Conservation (phyloP, 2,329 filamentous ascomycete genomes). For the Nothophoma quercina region DNA sequence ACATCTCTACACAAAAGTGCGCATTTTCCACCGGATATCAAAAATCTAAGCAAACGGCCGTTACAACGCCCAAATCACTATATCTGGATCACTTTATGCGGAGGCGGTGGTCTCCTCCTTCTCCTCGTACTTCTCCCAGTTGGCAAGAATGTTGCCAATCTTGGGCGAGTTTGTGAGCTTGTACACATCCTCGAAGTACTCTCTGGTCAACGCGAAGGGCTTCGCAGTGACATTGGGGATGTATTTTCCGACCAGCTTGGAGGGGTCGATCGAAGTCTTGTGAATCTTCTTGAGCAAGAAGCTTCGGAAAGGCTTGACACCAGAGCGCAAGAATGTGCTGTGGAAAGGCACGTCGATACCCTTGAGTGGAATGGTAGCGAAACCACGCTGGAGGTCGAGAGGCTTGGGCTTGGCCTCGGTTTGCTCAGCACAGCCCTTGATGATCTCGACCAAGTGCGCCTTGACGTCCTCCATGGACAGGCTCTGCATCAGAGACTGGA, state of each 20-base stretch:
- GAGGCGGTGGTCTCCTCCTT: constrained; percentile 40
- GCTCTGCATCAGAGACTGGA: constrained; percentile 87
- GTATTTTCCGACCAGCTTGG: constrained; percentile 97
- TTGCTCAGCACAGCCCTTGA: constrained; percentile 83
- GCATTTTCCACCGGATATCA: constrained; percentile 23
- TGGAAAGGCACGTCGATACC: constrained; percentile 99
- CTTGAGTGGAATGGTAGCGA: constrained; percentile 94
- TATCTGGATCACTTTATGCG: constrained; percentile 17
- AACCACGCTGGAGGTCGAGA: constrained; percentile 89
- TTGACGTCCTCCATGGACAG: constrained; percentile 91
- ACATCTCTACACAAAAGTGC: neutral
- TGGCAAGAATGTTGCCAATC: constrained; percentile 82
- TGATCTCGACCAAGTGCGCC: constrained; percentile 87
- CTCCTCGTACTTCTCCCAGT: constrained; percentile 66
- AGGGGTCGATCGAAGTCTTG: constrained; percentile 97
- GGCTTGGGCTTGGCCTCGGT: constrained; percentile 89
- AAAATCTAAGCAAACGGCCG: constrained; percentile 19
- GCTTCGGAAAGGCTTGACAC: constrained; percentile 97
- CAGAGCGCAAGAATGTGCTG: constrained; percentile 95
- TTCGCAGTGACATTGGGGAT: constrained; percentile 98
- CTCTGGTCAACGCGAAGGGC: constrained; percentile 94
- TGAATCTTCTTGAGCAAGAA: constrained; percentile 99
- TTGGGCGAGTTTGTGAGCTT: constrained; percentile 82
- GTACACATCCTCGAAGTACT: constrained; percentile 99
- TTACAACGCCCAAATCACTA: constrained; percentile 21